Conservation (phyloP, 495 filamentous ascomycete genomes). For the Xylaria castorea region DNA sequence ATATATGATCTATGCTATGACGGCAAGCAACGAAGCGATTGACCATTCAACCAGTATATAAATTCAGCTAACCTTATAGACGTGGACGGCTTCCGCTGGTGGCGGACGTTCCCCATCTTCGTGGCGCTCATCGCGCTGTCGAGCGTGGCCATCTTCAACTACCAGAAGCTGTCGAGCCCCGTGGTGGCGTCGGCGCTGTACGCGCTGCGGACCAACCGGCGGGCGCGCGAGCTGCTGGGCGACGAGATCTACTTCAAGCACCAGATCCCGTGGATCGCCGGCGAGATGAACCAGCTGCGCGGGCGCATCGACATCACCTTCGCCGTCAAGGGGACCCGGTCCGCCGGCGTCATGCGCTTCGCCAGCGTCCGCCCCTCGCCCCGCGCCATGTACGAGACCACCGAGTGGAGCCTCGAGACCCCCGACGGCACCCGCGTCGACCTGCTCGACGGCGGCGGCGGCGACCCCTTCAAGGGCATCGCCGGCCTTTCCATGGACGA, state of each 20-base stretch:
- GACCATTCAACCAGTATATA: background rate
- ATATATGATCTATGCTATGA: background rate
- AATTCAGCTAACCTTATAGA: slow-evolving; percentile 28
- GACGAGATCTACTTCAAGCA: slow-evolving; percentile 92
- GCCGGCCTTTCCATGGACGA: slow-evolving; percentile 40
- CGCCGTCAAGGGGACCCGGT: slow-evolving; percentile 82
- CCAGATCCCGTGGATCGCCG: slow-evolving; percentile 91
- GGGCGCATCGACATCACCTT: slow-evolving; percentile 88
- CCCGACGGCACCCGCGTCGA: slow-evolving; percentile 70
- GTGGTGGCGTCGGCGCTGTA: slow-evolving; percentile 88
- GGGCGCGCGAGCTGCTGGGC: slow-evolving; percentile 77
- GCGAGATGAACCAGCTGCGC: slow-evolving; percentile 92
- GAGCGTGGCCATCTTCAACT: slow-evolving; percentile 93
- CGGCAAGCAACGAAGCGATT: background rate
- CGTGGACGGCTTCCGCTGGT: slow-evolving; percentile 50
- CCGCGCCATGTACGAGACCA: slow-evolving; percentile 75
- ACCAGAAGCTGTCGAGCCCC: slow-evolving; percentile 86
- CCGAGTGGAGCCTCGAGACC: slow-evolving; percentile 76
- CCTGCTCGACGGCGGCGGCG: slow-evolving; percentile 65
- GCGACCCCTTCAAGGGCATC: slow-evolving; percentile 65
- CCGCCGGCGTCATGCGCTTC: slow-evolving; percentile 79
- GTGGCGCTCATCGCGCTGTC: slow-evolving; percentile 64
- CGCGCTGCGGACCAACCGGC: slow-evolving; percentile 78
- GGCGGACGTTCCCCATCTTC: slow-evolving; percentile 61
- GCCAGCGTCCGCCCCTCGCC: slow-evolving; percentile 74